phyloP scores from a whole-genome alignment of 1,139 yeast genomes.

The Nakaseomyces nivariensis region DNA sequence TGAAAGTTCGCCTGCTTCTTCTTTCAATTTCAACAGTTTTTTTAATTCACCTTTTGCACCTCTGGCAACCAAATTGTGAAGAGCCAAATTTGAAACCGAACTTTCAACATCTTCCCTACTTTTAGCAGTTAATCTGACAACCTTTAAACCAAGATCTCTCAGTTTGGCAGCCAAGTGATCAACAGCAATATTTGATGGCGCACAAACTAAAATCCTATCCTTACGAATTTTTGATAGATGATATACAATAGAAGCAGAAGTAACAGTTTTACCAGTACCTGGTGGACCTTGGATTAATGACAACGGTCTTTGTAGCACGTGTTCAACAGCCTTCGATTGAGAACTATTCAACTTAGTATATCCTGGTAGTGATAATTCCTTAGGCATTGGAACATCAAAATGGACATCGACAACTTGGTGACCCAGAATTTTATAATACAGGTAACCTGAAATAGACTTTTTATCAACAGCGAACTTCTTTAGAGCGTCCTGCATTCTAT shows the following conservation, averaged over 20 bases:
- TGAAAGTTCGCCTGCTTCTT: conserved; percentile 64
- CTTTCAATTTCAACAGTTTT: conserved; percentile 48
- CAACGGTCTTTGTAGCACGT: conserved; percentile 65
- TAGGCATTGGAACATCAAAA: conserved; percentile 53
- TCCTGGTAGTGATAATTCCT: conserved; percentile 52
- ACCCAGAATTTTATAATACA: conserved; percentile 76
- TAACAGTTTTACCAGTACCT: conserved; percentile 84
- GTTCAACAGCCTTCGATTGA: conserved; percentile 67
- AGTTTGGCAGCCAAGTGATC: conserved; percentile 79
- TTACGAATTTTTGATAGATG: conserved; percentile 55
- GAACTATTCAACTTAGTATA: conserved; percentile 65
- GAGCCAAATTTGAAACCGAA: conserved; percentile 43
- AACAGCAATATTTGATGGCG: conserved; percentile 92
- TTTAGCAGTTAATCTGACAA: conserved; percentile 67
- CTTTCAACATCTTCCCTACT: conserved; percentile 74
- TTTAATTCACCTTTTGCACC: conserved; percentile 47
- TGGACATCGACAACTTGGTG: conserved; percentile 62
- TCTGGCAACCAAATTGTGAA: conserved; percentile 41
- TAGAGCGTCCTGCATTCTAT: conserved; percentile 76
- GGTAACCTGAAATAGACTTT: conserved; percentile 62
- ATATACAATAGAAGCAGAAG: conserved; percentile 81
- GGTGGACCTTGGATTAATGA: conserved; percentile 97
- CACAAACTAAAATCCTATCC: conserved; percentile 70
- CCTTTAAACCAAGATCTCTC: conserved; percentile 56
- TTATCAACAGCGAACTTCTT: conserved; percentile 61